Evolutionary conservation across 495 filamentous ascomycete species (phyloP), one percentile per base, ranked within the genome.

Genomic region (Clavariopsis aquatica): DNA sequence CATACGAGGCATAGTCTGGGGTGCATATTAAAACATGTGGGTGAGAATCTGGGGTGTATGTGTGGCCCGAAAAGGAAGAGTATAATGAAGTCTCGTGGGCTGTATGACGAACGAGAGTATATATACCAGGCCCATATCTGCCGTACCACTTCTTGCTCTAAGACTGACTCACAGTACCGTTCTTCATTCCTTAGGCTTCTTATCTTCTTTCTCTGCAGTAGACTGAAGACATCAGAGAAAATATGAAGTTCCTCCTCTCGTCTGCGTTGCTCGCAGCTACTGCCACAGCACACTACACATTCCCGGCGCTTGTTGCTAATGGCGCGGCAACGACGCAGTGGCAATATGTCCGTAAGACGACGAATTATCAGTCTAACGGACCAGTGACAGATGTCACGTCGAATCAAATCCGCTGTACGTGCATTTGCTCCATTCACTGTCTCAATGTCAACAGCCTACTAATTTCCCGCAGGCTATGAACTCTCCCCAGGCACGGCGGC

Each of bases 341-440:
- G 81, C 74, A 80, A 34, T 80, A 79, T 45, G 80, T 82, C 53
- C 79, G 80, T 26, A 72, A 76, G 71, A 81, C 80, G 13, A 79
- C 79, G 52, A 83, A 83, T 74, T 81, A 74, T 76, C 77, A 83
- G 67, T 77, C 74, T 72, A 82, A 82, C 64, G 79, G 78, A 2
- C 80, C 80, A 27, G 80, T 82, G 31, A 80, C 79, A 10, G 76
- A 82, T 67, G 79, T 82, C 68, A 75, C 71, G 34, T 79, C 75
- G 17, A 71, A 74, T 1, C 76, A 76, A 17, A 80, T 83, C 63
- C 77, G 78, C 0, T 83, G 80, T n/a, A n/a, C n/a, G n/a, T n/a
- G n/a, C n/a, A n/a, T n/a, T n/a, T n/a, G n/a, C n/a, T n/a, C n/a
- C n/a, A n/a, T n/a, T n/a, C n/a, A n/a, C n/a, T n/a, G n/a, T n/a